These are phyloP conservation scores for Fusarium odoratissimum DNA, from an alignment of 2,329 filamentous ascomycete genomes.

Conservation along the genomic window DNA sequence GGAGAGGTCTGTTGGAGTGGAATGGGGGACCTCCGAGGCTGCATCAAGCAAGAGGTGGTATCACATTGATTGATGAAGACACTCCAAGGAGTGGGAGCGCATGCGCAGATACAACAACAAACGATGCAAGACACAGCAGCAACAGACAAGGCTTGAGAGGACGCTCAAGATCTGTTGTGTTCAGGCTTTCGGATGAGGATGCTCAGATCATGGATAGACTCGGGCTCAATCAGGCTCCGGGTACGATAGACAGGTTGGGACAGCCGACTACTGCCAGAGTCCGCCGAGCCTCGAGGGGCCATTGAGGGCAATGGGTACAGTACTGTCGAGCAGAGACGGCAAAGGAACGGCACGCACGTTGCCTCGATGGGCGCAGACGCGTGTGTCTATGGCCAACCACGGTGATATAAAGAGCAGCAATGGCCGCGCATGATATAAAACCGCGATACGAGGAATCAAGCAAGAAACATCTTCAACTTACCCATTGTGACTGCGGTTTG, in stretches of 20 bases:
- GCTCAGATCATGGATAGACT: slow-evolving; percentile 39
- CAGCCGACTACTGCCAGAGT: slow-evolving; percentile 33
- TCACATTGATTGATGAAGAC: slow-evolving; percentile 51
- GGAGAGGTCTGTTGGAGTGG: slow-evolving; percentile 46
- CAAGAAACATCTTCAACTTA: slow-evolving; percentile 44
- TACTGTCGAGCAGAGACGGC: slow-evolving; percentile 21
- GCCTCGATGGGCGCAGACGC: slow-evolving; percentile 36
- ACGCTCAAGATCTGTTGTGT: slow-evolving; percentile 35
- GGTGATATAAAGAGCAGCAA: slow-evolving; percentile 7
- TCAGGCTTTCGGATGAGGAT: slow-evolving; percentile 18
- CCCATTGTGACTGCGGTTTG: slow-evolving; percentile 43
- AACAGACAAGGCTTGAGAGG: slow-evolving; percentile 15
- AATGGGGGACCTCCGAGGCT: slow-evolving; percentile 48
- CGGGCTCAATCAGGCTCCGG: slow-evolving; percentile 32
- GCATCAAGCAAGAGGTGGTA: slow-evolving; percentile 51
- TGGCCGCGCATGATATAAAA: background rate
- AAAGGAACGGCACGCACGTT: slow-evolving; percentile 30
- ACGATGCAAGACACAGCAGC: slow-evolving; percentile 35
- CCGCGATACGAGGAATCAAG: slow-evolving; percentile 20
- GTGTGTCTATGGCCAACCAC: slow-evolving; percentile 26
- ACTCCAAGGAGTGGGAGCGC: slow-evolving; percentile 46
- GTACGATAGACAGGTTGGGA: slow-evolving; percentile 27
- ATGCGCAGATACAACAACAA: slow-evolving; percentile 34
- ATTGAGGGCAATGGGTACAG: slow-evolving; percentile 19
- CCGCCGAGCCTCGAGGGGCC: slow-evolving; percentile 30